A percentile compares a stretch with the other conserved stretches of the same genome.
Conservation (phyloP, 352 stramenopile species). For the Globisporangium parvum region DNA sequence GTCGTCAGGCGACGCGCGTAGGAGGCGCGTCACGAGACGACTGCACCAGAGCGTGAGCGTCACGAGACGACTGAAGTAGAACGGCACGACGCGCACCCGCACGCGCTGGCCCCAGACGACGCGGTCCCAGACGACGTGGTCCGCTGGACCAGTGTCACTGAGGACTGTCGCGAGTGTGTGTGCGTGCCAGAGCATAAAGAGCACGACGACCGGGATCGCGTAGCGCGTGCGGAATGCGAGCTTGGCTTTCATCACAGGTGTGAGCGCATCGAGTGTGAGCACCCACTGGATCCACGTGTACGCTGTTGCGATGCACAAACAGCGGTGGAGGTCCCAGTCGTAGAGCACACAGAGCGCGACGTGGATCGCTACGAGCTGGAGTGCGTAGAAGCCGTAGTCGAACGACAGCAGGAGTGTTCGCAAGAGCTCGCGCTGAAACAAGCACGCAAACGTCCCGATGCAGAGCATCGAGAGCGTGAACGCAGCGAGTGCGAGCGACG, state of each 20-base stretch:
- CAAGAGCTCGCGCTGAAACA: constrained; percentile 27
- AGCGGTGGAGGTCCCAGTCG: constrained; percentile 10
- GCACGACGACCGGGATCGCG: constrained; percentile 11
- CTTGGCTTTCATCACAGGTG: constrained; percentile 21
- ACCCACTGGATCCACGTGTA: constrained; percentile 26
- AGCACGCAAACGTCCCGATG: constrained; percentile 8
- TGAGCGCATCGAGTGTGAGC: constrained; percentile 26
- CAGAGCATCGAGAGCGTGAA: constrained; percentile 11
- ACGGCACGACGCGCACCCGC: too few species aligned
- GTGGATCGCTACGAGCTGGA: constrained; percentile 22
- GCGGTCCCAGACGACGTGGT: constrained; percentile 11
- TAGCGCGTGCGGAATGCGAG: constrained; percentile 19
- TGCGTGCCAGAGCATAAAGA: constrained; percentile 16
- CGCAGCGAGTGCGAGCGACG: not conserved
- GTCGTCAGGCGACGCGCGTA: constrained; percentile 11
- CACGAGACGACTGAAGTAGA: constrained; percentile 14
- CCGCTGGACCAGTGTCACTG: constrained; percentile 4
- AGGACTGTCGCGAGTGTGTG: constrained; percentile 7
- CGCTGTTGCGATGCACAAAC: constrained; percentile 14
- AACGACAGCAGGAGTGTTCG: constrained; percentile 26
- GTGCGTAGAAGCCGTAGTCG: constrained; percentile 30
- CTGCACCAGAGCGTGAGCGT: constrained; percentile 13
- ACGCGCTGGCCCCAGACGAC: constrained; percentile 5
- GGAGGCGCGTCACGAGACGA: constrained; percentile 8
- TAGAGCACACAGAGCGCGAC: constrained; percentile 21